Evolutionary conservation across 1,284 basidiomycete species (phyloP).

Genomic region (Pseudozyma pruni): DNA sequence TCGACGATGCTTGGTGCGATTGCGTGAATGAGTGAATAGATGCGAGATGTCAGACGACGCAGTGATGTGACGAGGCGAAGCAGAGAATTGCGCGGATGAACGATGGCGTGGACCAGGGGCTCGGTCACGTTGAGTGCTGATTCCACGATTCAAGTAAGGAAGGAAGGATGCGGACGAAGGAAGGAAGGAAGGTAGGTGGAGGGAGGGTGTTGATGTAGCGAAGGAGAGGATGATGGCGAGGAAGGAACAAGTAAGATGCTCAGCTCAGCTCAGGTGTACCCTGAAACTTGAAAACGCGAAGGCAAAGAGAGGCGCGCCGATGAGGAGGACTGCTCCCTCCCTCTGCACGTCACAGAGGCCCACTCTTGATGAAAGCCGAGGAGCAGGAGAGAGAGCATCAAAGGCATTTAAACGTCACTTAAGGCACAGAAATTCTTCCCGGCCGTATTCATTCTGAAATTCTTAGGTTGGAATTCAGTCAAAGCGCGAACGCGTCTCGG

Average conservation of each 20-base stretch:
- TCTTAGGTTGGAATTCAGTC: neutral
- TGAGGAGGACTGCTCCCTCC: slow-evolving; percentile 4
- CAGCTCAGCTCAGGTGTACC: neutral
- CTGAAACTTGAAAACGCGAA: neutral
- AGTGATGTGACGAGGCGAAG: too few relatives aligned
- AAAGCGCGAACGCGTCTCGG: slow-evolving; percentile 5
- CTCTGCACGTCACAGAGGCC: too few relatives aligned
- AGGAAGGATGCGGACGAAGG: neutral
- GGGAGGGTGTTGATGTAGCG: slow-evolving; percentile 3
- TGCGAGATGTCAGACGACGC: too few relatives aligned
- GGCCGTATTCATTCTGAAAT: slow-evolving; percentile 1
- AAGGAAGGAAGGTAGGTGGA: too few relatives aligned
- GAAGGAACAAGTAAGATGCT: neutral
- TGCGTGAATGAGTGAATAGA: too few relatives aligned
- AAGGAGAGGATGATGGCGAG: neutral
- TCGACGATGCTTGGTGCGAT: too few relatives aligned
- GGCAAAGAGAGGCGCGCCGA: neutral
- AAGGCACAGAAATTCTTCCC: slow-evolving; percentile 6
- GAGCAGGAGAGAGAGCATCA: slow-evolving; percentile 5
- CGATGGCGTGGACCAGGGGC: too few relatives aligned
- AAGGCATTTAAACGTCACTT: neutral
- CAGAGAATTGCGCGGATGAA: too few relatives aligned
- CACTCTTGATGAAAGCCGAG: neutral
- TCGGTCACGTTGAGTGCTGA: too few relatives aligned
- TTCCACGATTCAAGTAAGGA: too few relatives aligned